Evolutionary conservation across 345 rosid genomes (phyloP).

Genomic region (Arabidopsis thaliana): TAIR10.1 NC_003070.9:16224001-16224500

Average conservation of each 20-base stretch:
- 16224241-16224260: too few species aligned
- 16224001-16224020: constrained; percentile 12
- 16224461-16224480: constrained; percentile 23
- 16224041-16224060: constrained; percentile 15
- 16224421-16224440: constrained; percentile 37
- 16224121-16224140: constrained; percentile 34
- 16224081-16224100: constrained; percentile 41
- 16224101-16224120: constrained; percentile 40
- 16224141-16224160: constrained; percentile 17
- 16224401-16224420: constrained; percentile 20
- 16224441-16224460: constrained; percentile 36
- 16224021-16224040: constrained; percentile 41
- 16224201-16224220: constrained; percentile 39
- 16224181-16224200: constrained; percentile 41
- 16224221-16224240: too few species aligned
- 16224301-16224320: not conserved
- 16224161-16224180: constrained; percentile 42
- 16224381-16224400: constrained; percentile 29
- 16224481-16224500: too few species aligned
- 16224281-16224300: not conserved
- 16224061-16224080: not conserved
- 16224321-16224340: constrained; percentile 32
- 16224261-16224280: too few species aligned
- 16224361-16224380: constrained; percentile 31
- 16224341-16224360: not conserved